Base-by-base conservation (phyloP, 108 stramenopile species). In the Parmales sp. region DNA sequence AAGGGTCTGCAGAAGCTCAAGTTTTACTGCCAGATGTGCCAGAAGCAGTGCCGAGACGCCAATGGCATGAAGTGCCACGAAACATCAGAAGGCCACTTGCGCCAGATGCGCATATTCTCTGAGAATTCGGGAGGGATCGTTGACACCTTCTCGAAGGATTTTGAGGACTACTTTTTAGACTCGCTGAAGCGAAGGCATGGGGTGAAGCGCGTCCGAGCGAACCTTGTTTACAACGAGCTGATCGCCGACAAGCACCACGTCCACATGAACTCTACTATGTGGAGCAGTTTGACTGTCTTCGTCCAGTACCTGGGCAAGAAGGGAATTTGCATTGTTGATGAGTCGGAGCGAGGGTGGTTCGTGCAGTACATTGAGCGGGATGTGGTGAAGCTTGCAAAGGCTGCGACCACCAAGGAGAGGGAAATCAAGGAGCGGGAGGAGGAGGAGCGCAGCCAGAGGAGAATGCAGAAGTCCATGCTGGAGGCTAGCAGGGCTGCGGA, bases 181-280 rank as follows among this genome's bases (percentile, higher is more conserved):
- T 89, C 88, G 1, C 75, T 99, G 28, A 81, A 83, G 8, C 83
- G 91, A 60, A 72, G 91, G 9, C 95, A 96, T 51, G 89, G 93
- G 8, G 94, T 92, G 39, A 91, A 93, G 78, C 70, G 88, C 34
- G 89, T 96, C 51, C 83, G 90, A 46, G 95, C 98, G 64, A 97
- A 97, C 72, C 82, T 90, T 67, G 95, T 98, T 9, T 99, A 99
- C 76, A 95, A 98, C 76, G 95, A 99, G 80, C 80, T 95, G 63
- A 99, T 99, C 78, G 80, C 81, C 38, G 94, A 99, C 76, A 90
- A 90, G 77, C 77, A 91, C 66, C 98, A 99, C 76, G 82, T 96
- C 38, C 98, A 99, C 80, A 99, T 99, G 98, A 99, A 99, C 75
- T 81, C 95, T 0, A 99, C 98, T 5, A 79, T 87, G 49, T 99